Evolutionary conservation across 768 basidiomycete genomes (phyloP).

Genomic region (Lactarius indigo): DNA sequence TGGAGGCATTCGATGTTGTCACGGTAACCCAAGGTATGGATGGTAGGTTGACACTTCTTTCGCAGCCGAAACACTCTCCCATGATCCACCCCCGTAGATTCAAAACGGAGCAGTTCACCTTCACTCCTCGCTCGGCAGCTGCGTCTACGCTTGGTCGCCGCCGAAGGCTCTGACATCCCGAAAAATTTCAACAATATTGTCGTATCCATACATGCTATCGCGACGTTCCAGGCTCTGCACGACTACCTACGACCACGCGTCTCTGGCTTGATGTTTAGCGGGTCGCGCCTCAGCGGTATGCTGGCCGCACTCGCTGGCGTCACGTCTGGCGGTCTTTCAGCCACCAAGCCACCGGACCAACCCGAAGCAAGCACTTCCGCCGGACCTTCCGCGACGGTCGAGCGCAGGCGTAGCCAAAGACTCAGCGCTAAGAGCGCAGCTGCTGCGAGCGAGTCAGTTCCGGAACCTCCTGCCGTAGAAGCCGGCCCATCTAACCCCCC

Average conservation of each 20-base stretch:
- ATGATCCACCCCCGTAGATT: constrained; percentile 47
- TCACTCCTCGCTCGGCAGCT: constrained; percentile 90
- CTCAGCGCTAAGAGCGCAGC: constrained; percentile 63
- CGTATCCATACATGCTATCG: constrained; percentile 97
- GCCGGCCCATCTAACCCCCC: constrained; percentile 17
- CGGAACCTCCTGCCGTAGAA: constrained; percentile 23
- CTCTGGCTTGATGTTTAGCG: constrained; percentile 59
- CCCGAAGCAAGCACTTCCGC: constrained; percentile 25
- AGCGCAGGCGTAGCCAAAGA: constrained; percentile 76
- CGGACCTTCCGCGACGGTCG: constrained; percentile 32
- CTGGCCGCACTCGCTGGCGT: constrained; percentile 78
- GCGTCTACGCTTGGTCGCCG: constrained; percentile 83
- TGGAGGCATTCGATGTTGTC: constrained; percentile 94
- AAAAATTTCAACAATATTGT: constrained; percentile 85
- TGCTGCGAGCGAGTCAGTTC: constrained; percentile 23
- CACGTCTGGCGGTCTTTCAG: constrained; percentile 34
- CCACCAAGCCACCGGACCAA: constrained; percentile 21
- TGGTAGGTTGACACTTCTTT: constrained; percentile 45
- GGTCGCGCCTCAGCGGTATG: constrained; percentile 77
- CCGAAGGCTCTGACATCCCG: constrained; percentile 86
- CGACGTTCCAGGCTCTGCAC: constrained; percentile 94
- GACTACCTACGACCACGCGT: constrained; percentile 94
- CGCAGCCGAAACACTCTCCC: background rate
- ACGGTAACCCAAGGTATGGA: constrained; percentile 82
- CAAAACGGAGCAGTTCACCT: constrained; percentile 79